phyloP scores from a whole-genome alignment of 306 rosid species.

The Albizia julibrissin region DNA sequence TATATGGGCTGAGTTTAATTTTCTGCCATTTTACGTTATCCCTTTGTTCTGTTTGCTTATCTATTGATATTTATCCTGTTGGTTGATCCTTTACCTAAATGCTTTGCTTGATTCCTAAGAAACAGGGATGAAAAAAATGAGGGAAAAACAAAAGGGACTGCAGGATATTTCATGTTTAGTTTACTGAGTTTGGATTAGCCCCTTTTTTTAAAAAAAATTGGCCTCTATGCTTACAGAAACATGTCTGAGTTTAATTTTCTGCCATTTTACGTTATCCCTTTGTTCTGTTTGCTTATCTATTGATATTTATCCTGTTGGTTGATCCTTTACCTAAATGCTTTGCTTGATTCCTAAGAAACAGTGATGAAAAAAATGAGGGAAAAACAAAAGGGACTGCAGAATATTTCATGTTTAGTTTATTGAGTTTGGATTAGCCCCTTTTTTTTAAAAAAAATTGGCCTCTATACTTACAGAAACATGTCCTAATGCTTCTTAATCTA shows the following conservation, averaged over 20 bases:
- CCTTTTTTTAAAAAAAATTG: background rate
- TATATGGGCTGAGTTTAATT: background rate
- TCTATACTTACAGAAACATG: background rate
- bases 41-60: background rate
- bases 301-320: background rate
- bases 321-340: background rate
- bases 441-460: background rate
- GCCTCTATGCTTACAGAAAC: too few relatives aligned
- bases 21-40: conserved; percentile 2
- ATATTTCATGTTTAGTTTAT: background rate
- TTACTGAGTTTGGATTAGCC: background rate
- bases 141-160: background rate
- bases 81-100: background rate
- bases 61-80: background rate
- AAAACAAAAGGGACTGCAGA: background rate
- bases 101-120: conserved; percentile 6
- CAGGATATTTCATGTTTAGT: background rate
- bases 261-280: background rate
- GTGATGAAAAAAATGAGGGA: background rate
- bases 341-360: conserved; percentile 7
- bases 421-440: background rate
- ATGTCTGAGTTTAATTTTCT: background rate
- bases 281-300: background rate
- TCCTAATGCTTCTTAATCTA: background rate
- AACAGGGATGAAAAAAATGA: background rate